Base-by-base conservation (phyloP, 1,284 basidiomycete species). In the Boletus semigastroideus region DNA sequence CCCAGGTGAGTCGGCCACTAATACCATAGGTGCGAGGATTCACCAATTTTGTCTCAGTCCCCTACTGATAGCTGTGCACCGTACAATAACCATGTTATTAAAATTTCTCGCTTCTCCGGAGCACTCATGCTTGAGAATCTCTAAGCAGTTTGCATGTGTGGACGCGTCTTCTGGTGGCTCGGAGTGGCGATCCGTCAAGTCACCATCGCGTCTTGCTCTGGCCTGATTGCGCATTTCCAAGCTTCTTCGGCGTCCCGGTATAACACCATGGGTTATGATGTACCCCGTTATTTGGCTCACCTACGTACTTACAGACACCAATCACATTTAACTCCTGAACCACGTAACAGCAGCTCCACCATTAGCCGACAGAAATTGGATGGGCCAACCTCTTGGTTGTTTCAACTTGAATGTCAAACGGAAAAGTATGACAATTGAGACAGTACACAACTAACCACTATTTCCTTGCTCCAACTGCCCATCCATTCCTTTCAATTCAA, bases 271-370 rank as follows among this genome's bases (percentile, higher is more conserved):
- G 22, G 9, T 43, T 28, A 28, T 20, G 39, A 53, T 43, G 28
- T 25, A 28, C 33, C 37, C 37, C 33, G 28, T 25, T 3, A 27
- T 30, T 31, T 47, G 49, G 46, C 33, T 57, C 58, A 11, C 22
- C 16, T 34, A 16, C 2, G 13, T 33, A 16, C 2, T 33, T 33
- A 13, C 31, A 33, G 12, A 12, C 37, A 37, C 40, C 44, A 22
- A 22, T 22, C 22, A 3, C 22, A 22, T 22, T 11, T 28, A 44
- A 27, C 42, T 5, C 36, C 22, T 36, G 8, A 19, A 19, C 52
- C 46, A 54, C 59, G 62, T 62, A 60, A 64, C 51, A 31, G 20
- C 34, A 49, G 57, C 60, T 49, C 62, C 57, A 53, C 56, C 19
- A 34, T 11, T 36, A 39, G 16, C 14, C 31, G 41, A 28, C 33